Percentiles rank a stretch among this genome's conserved stretches.
Evolutionary conservation across 2,329 filamentous ascomycete species (phyloP).

Genomic region (Scedosporium apiospermum): DNA sequence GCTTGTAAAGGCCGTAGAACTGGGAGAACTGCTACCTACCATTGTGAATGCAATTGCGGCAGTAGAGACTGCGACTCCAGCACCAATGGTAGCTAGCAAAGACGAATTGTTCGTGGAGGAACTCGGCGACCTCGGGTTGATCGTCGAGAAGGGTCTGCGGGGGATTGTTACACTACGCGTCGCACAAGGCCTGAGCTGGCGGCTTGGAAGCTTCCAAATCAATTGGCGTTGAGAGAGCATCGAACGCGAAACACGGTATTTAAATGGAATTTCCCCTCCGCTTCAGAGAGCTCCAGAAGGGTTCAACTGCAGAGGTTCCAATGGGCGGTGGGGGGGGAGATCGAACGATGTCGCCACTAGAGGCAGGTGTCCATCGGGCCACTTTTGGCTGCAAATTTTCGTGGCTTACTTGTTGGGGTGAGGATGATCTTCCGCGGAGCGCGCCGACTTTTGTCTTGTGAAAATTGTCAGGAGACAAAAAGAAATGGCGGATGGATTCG

Average conservation of each 20-base stretch:
- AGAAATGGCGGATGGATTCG: too few relatives aligned
- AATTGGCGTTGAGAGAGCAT: not conserved
- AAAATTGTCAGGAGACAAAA: too few relatives aligned
- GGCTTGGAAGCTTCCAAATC: not conserved
- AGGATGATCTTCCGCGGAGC: not conserved
- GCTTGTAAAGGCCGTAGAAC: not conserved
- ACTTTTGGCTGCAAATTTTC: not conserved
- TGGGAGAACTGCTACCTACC: not conserved
- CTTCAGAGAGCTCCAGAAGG: not conserved
- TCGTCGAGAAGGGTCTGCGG: slow-evolving; percentile 2
- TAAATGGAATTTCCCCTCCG: not conserved
- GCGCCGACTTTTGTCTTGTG: not conserved
- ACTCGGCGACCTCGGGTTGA: not conserved
- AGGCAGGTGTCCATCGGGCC: not conserved
- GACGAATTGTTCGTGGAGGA: not conserved
- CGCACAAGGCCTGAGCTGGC: not conserved
- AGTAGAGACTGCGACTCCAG: not conserved
- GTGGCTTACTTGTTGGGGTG: not conserved
- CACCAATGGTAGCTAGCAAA: not conserved
- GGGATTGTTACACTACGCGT: not conserved
- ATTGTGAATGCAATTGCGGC: slow-evolving; percentile 2
- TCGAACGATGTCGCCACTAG: not conserved
- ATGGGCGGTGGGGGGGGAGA: not conserved
- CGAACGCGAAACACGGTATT: not conserved
- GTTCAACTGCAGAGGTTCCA: not conserved